Evolutionary conservation across 2,329 filamentous ascomycete genomes (phyloP).

Genomic region (Teratosphaeria destructans): DNA sequence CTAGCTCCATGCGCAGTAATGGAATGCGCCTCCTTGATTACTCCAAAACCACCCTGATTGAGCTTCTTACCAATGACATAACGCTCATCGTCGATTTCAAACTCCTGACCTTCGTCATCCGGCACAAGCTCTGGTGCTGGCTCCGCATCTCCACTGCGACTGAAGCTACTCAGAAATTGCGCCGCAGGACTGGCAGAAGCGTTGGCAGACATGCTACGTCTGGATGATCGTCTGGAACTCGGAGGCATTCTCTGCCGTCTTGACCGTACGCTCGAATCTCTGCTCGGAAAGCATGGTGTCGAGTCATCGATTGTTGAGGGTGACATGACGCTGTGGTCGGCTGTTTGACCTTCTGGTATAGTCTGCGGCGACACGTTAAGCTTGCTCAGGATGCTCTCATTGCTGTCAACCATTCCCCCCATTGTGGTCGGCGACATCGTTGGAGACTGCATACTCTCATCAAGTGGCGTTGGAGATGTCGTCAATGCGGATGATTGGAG

Average conservation of each 20-base stretch:
- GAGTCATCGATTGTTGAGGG: conserved; percentile 9
- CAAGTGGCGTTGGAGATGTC: conserved; percentile 13
- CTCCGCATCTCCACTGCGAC: conserved; percentile 10
- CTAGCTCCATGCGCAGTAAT: conserved; percentile 42
- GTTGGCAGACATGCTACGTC: conserved; percentile 6
- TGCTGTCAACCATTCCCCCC: conserved; percentile 16
- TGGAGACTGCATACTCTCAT: conserved; percentile 11
- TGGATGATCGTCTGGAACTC: not conserved
- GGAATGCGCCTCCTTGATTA: conserved; percentile 56
- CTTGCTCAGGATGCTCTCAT: conserved; percentile 20
- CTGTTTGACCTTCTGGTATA: conserved; percentile 18
- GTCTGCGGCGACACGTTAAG: conserved; percentile 21
- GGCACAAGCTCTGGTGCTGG: conserved; percentile 34
- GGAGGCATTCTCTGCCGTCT: conserved; percentile 11
- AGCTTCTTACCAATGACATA: conserved; percentile 59
- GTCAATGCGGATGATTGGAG: conserved; percentile 26
- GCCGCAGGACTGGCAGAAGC: conserved; percentile 23
- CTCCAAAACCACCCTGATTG: conserved; percentile 55
- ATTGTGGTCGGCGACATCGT: conserved; percentile 13
- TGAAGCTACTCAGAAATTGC: conserved; percentile 22
- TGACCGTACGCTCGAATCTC: conserved; percentile 21
- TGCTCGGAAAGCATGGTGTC: conserved; percentile 15
- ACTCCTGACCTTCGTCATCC: conserved; percentile 57
- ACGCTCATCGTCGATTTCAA: conserved; percentile 45
- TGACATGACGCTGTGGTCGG: conserved; percentile 19